A percentile compares a stretch with the other conserved stretches of the same genome.
phyloP scores from a whole-genome alignment of 2,329 filamentous ascomycete genomes.

The Calonectria pteridis region DNA sequence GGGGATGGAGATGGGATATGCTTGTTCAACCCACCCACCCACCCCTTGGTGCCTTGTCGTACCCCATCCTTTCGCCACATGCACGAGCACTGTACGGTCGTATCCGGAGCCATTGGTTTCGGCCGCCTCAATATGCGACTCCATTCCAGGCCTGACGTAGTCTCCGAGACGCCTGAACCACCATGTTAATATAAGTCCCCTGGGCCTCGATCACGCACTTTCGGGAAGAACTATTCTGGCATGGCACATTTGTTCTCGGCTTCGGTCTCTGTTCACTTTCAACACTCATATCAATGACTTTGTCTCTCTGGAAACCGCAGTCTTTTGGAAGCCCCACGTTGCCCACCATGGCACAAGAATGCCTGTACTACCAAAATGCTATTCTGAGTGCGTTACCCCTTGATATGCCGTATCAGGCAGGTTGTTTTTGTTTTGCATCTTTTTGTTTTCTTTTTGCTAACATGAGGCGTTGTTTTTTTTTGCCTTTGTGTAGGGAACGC shows the following conservation, averaged over 20 bases:
- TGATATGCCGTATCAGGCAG: not conserved
- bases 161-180: not conserved
- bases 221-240: not conserved
- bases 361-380: conserved; percentile 8
- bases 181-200: not conserved
- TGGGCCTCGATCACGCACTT: conserved; percentile 13
- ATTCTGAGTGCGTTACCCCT: conserved; percentile 22
- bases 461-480: not conserved
- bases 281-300: conserved; percentile 21
- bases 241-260: conserved; percentile 6
- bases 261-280: not conserved
- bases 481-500: conserved; percentile 43
- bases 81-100: no score
- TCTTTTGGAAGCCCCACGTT: conserved; percentile 16
- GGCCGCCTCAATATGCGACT: not conserved
- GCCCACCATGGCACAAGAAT: conserved; percentile 18
- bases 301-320: conserved; percentile 17
- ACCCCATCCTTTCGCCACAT: not conserved
- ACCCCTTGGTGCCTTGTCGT: not conserved
- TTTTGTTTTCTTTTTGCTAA: not conserved
- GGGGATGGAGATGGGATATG: not conserved
- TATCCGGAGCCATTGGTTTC: not conserved
- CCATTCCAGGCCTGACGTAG: not conserved
- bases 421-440: not conserved
- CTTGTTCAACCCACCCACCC: not conserved